Conservation (phyloP, 352 stramenopile genomes). For the Blastocystis sp. region DNA sequence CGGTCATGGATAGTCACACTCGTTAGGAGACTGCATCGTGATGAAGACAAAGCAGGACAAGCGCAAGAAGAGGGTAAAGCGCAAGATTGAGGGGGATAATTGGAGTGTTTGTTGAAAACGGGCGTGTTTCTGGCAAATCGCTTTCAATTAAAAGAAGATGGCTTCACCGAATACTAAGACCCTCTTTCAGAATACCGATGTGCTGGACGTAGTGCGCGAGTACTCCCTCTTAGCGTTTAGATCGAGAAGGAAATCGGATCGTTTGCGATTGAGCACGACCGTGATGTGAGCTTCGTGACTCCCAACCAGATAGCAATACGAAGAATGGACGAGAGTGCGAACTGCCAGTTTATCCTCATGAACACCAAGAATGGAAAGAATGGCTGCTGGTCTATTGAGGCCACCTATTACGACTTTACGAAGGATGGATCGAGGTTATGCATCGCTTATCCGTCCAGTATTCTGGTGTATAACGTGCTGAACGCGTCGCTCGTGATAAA, state of each 20-base stretch:
- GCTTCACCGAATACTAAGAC: neutral
- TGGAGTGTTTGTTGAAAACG: conserved; percentile 56
- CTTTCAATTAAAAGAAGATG: neutral
- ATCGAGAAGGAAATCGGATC: neutral
- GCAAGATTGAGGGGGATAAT: conserved; percentile 58
- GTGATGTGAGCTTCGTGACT: neutral
- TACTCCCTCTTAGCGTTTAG: neutral
- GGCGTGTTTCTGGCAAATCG: neutral
- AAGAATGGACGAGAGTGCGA: neutral
- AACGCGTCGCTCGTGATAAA: neutral
- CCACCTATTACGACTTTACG: neutral
- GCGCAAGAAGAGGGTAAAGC: conserved; percentile 30
- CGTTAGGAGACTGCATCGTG: conserved; percentile 22
- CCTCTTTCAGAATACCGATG: neutral
- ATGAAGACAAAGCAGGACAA: conserved; percentile 15
- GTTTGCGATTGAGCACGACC: neutral
- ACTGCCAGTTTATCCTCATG: neutral
- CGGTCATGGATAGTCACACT: conserved; percentile 30
- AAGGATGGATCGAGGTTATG: neutral
- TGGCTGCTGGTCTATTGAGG: neutral
- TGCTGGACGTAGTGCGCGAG: neutral
- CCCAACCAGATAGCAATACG: neutral
- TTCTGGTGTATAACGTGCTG: neutral
- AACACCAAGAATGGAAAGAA: neutral
- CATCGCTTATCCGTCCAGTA: neutral